Evolutionary conservation across 768 basidiomycete species (phyloP), one percentile per base, ranked within the genome.

Genomic region (Guyanaporus albipodus): DNA sequence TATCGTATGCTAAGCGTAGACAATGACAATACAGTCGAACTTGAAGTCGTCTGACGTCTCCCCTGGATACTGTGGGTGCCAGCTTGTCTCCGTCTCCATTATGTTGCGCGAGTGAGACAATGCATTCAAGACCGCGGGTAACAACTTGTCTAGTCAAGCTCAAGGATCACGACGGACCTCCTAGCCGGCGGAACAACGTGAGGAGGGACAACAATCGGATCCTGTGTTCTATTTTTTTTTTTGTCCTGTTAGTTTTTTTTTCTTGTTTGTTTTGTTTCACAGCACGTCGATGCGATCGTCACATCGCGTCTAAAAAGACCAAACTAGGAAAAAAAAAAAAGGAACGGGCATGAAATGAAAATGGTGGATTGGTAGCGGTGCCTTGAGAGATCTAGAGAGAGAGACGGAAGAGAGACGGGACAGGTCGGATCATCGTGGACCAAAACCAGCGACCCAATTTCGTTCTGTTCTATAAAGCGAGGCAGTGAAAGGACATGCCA

Each of bases 141-240:
- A 37, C 36, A n/a, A 11, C n/a, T n/a, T n/a, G 17, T 24, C 28
- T n/a, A n/a, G n/a, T 39, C 55, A 50, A 48, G 29, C 54, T 58
- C 54, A 57, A 53, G 54, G 50, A 57, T 53, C 58, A 60, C 19
- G 42, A 53, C 57, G 58, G 57, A 29, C 54, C 18, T 46, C 53
- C 57, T 48, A 34, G 34, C 28, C 48, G 37, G 27, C 58, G 50
- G 57, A 58, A 60, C 58, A 44, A 53, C 23, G 54, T 33, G 44
- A 57, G 21, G n/a, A n/a, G n/a, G n/a, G n/a, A n/a, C 21, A 24
- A 42, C 37, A 48, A 38, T 36, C 46, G 41, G 56, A 58, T 28
- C 23, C 56, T 42, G 35, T 27, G 8, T 15, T 11, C 17, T 19
- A 38, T 35, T 19, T 18, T 33, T 33, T 17, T 26, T 1, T 14